Conservation (phyloP, 495 filamentous ascomycete species). For the Penicillium samsonianum region DNA sequence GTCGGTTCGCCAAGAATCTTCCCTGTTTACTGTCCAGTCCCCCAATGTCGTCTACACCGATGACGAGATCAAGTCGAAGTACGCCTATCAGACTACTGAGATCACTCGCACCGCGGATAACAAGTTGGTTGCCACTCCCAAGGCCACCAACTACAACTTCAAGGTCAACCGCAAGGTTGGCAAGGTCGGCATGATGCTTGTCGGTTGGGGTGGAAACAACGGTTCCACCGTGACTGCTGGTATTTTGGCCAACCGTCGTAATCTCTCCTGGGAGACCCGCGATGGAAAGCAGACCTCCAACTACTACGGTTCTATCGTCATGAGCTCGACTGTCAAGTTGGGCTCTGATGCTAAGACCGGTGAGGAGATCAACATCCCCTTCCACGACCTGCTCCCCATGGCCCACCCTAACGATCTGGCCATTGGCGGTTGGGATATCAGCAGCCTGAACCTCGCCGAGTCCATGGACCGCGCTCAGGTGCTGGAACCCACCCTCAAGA, state of each 20-base stretch:
- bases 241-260: conserved; percentile 91
- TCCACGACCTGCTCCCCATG: conserved; percentile 94
- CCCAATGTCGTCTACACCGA: conserved; percentile 92
- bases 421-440: conserved; percentile 98
- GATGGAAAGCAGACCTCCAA: conserved; percentile 83
- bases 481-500: conserved; percentile 89
- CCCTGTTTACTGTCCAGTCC: conserved; percentile 82
- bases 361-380: conserved; percentile 93
- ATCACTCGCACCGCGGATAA: conserved; percentile 72
- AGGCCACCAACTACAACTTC: conserved; percentile 93
- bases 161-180: conserved; percentile 92
- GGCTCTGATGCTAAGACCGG: conserved; percentile 81
- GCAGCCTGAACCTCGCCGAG: conserved; percentile 78
- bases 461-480: conserved; percentile 97
- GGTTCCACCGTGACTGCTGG: conserved; percentile 96
- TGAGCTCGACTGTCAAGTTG: conserved; percentile 96
- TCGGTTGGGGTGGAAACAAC: conserved; percentile 98
- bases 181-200: conserved; percentile 95
- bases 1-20: conserved; percentile 51
- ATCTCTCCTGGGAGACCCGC: conserved; percentile 88
- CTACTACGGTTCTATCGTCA: conserved; percentile 97
- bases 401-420: conserved; percentile 95
- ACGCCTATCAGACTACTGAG: conserved; percentile 92
- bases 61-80: conserved; percentile 85
- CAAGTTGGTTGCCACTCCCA: conserved; percentile 80